A percentile compares a stretch with the other conserved stretches of the same genome.
Evolutionary conservation across 2,329 filamentous ascomycete species (phyloP).

Genomic region (Tolypocladium album): DNA sequence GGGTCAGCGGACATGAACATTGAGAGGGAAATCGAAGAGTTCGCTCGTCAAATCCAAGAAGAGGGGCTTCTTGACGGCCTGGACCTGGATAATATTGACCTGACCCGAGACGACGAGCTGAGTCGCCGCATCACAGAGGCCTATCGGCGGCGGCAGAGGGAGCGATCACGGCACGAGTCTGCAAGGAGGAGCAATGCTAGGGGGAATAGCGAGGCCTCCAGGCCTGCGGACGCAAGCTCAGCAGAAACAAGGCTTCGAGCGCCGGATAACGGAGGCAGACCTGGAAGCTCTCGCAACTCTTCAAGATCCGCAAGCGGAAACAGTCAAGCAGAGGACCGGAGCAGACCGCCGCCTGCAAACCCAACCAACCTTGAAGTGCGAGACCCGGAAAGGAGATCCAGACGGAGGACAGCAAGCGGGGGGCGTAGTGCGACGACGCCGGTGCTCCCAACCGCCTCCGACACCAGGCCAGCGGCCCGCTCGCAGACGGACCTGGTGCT

Average conservation of each 20-base stretch:
- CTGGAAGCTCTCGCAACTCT: conserved; percentile 26
- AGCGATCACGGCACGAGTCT: conserved; percentile 40
- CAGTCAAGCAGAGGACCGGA: conserved; percentile 33
- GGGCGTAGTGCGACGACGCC: conserved; percentile 45
- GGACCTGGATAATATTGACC: conserved; percentile 77
- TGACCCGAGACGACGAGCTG: conserved; percentile 77
- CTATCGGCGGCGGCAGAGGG: conserved; percentile 65
- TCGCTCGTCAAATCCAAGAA: conserved; percentile 78
- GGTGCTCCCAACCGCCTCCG: conserved; percentile 26
- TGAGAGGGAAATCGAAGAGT: conserved; percentile 81
- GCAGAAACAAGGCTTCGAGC: conserved; percentile 17
- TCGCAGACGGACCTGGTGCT: conserved; percentile 55
- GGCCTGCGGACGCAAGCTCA: conserved; percentile 11
- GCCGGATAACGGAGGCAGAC: conserved; percentile 11
- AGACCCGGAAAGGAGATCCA: conserved; percentile 17
- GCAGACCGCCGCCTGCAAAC: conserved; percentile 33
- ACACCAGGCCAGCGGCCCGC: conserved; percentile 40
- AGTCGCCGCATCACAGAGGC: conserved; percentile 85
- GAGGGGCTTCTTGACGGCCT: conserved; percentile 82
- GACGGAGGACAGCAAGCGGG: conserved; percentile 42
- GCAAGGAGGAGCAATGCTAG: conserved; percentile 31
- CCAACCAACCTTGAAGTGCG: conserved; percentile 19
- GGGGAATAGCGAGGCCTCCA: conserved; percentile 23
- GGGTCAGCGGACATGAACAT: conserved; percentile 72
- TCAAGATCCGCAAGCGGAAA: conserved; percentile 36